Percentiles rank a stretch among this genome's conserved stretches.
phyloP scores from a whole-genome alignment of 495 filamentous ascomycete genomes.

The Penicillium maclennaniae region DNA sequence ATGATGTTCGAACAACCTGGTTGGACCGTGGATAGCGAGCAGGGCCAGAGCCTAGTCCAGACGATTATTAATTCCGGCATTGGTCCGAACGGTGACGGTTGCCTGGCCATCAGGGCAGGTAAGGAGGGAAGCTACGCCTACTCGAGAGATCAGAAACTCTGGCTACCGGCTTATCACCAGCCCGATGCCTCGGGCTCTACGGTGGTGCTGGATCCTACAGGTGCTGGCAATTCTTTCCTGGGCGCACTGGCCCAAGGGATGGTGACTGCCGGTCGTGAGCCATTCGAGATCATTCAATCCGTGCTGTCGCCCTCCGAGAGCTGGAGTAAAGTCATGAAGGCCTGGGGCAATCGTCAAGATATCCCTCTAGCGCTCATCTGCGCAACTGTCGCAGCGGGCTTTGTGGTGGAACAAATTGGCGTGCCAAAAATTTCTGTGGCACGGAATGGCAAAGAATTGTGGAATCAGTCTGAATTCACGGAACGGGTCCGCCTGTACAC shows the following conservation, averaged over 20 bases:
- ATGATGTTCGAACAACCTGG: conserved; percentile 66
- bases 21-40: conserved; percentile 46
- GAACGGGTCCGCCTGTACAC: conserved; percentile 52
- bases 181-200: conserved; percentile 27
- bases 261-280: conserved; percentile 49
- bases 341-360: conserved; percentile 31
- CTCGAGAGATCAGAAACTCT: conserved; percentile 30
- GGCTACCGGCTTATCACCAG: conserved; percentile 58
- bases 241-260: conserved; percentile 78
- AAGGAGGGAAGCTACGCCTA: conserved; percentile 57
- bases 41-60: conserved; percentile 48
- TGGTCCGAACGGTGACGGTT: conserved; percentile 40
- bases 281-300: conserved; percentile 33
- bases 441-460: conserved; percentile 59
- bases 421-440: conserved; percentile 59
- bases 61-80: conserved; percentile 55
- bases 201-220: conserved; percentile 83
- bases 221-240: conserved; percentile 92
- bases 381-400: conserved; percentile 84
- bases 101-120: conserved; percentile 53
- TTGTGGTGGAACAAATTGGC: conserved; percentile 92
- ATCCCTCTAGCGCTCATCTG: conserved; percentile 68
- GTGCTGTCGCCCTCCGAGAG: conserved; percentile 27
- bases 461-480: conserved; percentile 66
- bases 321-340: conserved; percentile 30